A percentile compares a stretch with the other conserved stretches of the same genome.
Evolutionary conservation across 2,329 filamentous ascomycete genomes (phyloP).

Genomic region (Pseudocercospora crystallina): DNA sequence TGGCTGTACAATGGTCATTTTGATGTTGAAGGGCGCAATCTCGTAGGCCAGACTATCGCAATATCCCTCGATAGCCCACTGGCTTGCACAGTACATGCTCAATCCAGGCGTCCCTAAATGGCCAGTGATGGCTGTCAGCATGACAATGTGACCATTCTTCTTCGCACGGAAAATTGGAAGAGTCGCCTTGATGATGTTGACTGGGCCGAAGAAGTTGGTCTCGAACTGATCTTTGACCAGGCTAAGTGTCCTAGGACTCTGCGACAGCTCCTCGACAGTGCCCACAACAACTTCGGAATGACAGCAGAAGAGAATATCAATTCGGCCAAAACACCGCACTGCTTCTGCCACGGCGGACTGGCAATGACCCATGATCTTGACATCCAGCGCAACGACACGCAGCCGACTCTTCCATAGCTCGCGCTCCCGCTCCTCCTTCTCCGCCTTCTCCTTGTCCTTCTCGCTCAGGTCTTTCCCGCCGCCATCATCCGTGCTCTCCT

Average conservation of each 20-base stretch:
- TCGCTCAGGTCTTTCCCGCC: slow-evolving; percentile 9
- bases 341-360: slow-evolving; percentile 85
- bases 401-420: slow-evolving; percentile 72
- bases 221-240: slow-evolving; percentile 91
- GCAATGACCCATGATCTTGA: slow-evolving; percentile 66
- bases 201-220: slow-evolving; percentile 88
- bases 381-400: slow-evolving; percentile 59
- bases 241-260: slow-evolving; percentile 68
- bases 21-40: slow-evolving; percentile 92
- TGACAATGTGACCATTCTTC: slow-evolving; percentile 83
- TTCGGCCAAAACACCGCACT: slow-evolving; percentile 75
- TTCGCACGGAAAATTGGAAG: slow-evolving; percentile 77
- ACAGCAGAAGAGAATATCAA: slow-evolving; percentile 90
- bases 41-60: slow-evolving; percentile 95
- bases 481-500: slow-evolving; percentile 33
- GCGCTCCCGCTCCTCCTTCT: slow-evolving; percentile 23
- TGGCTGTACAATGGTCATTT: slow-evolving; percentile 91
- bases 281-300: slow-evolving; percentile 87
- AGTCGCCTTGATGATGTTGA: slow-evolving; percentile 90
- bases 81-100: slow-evolving; percentile 85
- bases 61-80: slow-evolving; percentile 93
- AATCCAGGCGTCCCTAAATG: slow-evolving; percentile 92
- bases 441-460: slow-evolving; percentile 57
- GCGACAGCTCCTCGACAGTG: slow-evolving; percentile 84
- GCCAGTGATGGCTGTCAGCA: slow-evolving; percentile 84